Evolutionary conservation across 345 rosid genomes (phyloP).

Genomic region (Moricandia arvensis): DNA sequence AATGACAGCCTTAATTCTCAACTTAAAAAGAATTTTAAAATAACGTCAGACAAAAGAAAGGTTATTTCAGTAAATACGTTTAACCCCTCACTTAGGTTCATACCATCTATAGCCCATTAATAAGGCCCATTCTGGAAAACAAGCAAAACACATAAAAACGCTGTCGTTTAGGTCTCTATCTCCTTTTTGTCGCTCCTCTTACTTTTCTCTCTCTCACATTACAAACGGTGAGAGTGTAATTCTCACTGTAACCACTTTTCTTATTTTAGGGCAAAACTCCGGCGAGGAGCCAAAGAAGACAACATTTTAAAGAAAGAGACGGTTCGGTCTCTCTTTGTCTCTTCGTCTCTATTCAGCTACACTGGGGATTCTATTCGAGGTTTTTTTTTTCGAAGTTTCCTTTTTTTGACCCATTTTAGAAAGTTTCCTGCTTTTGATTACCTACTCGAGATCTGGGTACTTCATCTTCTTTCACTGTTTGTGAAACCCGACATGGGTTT

Average conservation of each 20-base stretch:
- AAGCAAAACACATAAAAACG: neutral
- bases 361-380: neutral
- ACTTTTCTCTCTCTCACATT: slow-evolving; percentile 25
- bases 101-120: neutral
- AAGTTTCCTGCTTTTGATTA: slow-evolving; percentile 15
- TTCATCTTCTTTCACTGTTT: too few species aligned
- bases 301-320: slow-evolving; percentile 9
- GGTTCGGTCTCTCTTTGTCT: slow-evolving; percentile 1
- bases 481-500: too few species aligned
- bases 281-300: slow-evolving; percentile 13
- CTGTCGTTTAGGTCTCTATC: neutral
- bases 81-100: neutral
- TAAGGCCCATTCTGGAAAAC: neutral
- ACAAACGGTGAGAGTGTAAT: slow-evolving; percentile 32
- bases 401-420: neutral
- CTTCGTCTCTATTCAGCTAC: neutral
- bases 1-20: slow-evolving; percentile 17
- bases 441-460: slow-evolving; percentile 37
- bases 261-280: slow-evolving; percentile 30
- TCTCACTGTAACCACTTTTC: slow-evolving; percentile 32
- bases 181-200: neutral
- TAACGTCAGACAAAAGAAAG: neutral
- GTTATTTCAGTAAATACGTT: neutral
- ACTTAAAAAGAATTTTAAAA: neutral
- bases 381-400: slow-evolving; percentile 1